Conservation (phyloP, 805 yeast species). For the Groenewaldozyma tartarivorans region DNA sequence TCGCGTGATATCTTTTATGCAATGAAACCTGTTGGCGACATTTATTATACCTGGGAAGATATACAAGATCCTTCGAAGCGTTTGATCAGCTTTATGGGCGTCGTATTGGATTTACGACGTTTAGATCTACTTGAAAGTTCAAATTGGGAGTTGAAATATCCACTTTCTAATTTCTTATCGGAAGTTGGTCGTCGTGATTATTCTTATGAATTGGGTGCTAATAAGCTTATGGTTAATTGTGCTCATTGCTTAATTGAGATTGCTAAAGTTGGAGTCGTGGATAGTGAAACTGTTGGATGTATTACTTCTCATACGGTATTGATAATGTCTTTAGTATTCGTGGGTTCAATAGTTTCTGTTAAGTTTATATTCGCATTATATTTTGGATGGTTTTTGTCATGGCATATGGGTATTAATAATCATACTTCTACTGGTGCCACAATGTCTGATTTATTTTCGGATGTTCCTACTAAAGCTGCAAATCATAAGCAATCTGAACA, state of each 20-base stretch:
- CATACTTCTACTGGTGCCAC: constrained; percentile 1
- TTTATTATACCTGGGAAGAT: constrained; percentile 74
- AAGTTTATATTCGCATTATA: constrained; percentile 74
- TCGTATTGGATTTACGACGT: constrained; percentile 63
- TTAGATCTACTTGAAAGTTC: constrained; percentile 55
- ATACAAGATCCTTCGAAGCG: constrained; percentile 52
- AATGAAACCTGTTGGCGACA: constrained; percentile 50
- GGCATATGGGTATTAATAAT: constrained; percentile 7
- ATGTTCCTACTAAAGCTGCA: too few species aligned
- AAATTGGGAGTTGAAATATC: constrained; percentile 32
- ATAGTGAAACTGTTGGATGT: constrained; percentile 74
- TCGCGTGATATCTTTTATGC: constrained; percentile 56
- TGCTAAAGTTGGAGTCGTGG: constrained; percentile 66
- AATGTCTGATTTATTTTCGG: background rate
- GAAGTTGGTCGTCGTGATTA: constrained; percentile 9
- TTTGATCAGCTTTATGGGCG: constrained; percentile 68
- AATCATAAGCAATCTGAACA: background rate
- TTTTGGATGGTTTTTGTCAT: constrained; percentile 64
- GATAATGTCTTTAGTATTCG: constrained; percentile 58
- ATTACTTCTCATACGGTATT: constrained; percentile 67
- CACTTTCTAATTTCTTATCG: background rate
- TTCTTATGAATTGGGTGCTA: constrained; percentile 12
- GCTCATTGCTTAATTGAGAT: constrained; percentile 73
- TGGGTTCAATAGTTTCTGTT: constrained; percentile 54
- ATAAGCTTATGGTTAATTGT: constrained; percentile 32